A percentile compares a stretch with the other conserved stretches of the same genome.
Conservation (phyloP, 2,329 filamentous ascomycete genomes). For the Onygenales sp. region DNA sequence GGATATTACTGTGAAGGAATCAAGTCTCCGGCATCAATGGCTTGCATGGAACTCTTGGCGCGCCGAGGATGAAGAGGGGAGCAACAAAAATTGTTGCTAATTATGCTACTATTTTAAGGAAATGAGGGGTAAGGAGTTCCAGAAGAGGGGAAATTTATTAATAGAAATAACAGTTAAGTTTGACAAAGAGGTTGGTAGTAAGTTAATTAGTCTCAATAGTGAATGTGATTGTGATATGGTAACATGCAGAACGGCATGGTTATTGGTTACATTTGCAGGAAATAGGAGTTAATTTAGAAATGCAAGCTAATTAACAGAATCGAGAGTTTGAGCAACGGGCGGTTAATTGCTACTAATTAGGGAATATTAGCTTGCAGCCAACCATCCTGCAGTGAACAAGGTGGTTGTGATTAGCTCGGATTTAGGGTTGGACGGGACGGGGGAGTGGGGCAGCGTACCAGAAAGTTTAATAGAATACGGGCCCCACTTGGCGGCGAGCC, state of each 20-base stretch:
- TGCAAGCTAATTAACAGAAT: not conserved
- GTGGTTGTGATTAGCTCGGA: not conserved
- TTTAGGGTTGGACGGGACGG: not conserved
- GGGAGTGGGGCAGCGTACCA: not conserved
- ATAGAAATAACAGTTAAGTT: not conserved
- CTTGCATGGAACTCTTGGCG: not conserved
- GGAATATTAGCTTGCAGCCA: constrained; percentile 1
- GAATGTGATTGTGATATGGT: not conserved
- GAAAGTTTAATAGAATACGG: not conserved
- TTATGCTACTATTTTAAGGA: not conserved
- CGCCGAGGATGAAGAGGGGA: not conserved
- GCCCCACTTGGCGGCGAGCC: not conserved
- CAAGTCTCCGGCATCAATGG: not conserved
- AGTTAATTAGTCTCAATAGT: not conserved
- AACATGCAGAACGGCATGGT: not conserved
- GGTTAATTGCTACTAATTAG: constrained; percentile 7
- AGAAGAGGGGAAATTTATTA: constrained; percentile 2
- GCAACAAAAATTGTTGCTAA: constrained; percentile 2
- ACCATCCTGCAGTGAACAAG: not conserved
- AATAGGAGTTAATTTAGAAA: not conserved
- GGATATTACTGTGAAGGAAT: no score
- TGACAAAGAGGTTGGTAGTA: not conserved
- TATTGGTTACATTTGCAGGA: not conserved
- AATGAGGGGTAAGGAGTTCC: not conserved
- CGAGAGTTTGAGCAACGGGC: not conserved